These are phyloP conservation scores for Cytospora piceicola DNA, from an alignment of 2,329 filamentous ascomycete genomes.

Conservation along the genomic window DNA sequence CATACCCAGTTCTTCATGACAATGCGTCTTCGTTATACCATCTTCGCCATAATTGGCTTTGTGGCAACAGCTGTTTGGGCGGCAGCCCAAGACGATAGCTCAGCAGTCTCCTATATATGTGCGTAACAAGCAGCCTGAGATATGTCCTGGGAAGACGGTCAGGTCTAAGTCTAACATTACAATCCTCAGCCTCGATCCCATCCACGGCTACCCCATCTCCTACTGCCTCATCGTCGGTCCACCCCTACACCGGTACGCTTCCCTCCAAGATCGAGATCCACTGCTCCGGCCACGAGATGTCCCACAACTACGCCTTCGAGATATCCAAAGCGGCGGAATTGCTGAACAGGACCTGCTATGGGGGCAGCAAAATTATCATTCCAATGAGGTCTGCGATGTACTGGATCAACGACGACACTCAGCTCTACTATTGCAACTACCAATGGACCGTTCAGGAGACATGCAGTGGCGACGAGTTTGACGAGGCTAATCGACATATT, in stretches of 20 bases:
- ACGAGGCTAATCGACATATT: neutral
- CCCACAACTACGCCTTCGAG: conserved; percentile 1
- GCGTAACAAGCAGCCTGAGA: neutral
- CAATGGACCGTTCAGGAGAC: conserved; percentile 1
- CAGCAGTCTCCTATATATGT: neutral
- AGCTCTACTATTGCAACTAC: neutral
- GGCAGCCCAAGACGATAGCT: neutral
- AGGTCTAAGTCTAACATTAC: neutral
- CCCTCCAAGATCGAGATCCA: conserved; percentile 1
- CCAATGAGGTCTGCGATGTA: conserved; percentile 1
- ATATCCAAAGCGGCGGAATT: neutral
- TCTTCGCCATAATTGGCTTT: neutral
- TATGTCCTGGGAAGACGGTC: too few species aligned
- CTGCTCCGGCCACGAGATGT: neutral
- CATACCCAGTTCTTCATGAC: neutral
- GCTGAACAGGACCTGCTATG: neutral
- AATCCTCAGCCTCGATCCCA: neutral
- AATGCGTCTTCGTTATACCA: neutral
- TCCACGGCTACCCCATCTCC: neutral
- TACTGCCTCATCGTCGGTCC: neutral
- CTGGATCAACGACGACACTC: neutral
- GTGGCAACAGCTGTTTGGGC: neutral
- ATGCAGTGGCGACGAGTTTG: neutral
- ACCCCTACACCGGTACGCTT: neutral
- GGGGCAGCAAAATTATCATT: neutral